Conservation (phyloP, 208 protist species). For the Trypanosoma melophagium region DNA sequence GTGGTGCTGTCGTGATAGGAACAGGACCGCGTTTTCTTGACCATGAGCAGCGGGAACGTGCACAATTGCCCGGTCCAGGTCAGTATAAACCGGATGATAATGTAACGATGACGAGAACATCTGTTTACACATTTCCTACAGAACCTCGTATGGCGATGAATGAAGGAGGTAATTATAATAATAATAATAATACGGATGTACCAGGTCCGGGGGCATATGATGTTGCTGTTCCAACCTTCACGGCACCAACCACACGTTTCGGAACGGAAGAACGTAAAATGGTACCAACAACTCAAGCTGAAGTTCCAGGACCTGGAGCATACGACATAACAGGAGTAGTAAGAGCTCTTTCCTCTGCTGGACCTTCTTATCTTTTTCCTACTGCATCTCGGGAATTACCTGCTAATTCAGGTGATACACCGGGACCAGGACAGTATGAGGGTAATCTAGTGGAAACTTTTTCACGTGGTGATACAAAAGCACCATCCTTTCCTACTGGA, state of each 20-base stretch:
- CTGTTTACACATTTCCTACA: constrained; percentile 41
- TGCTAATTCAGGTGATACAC: constrained; percentile 4
- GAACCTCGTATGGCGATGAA: constrained; percentile 26
- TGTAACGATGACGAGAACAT: constrained; percentile 4
- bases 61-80: constrained; percentile 28
- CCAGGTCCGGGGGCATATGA: constrained; percentile 44
- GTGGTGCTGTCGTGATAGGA: constrained; percentile 24
- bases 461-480: not conserved
- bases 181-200: not conserved
- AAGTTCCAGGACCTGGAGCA: constrained; percentile 32
- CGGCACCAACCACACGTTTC: constrained; percentile 16
- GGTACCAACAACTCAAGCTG: constrained; percentile 8
- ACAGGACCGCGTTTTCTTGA: constrained; percentile 27
- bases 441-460: not conserved
- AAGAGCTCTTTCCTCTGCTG: not conserved
- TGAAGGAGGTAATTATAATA: not conserved
- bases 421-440: constrained; percentile 38
- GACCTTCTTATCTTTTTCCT: constrained; percentile 29
- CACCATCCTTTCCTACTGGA: constrained; percentile 21
- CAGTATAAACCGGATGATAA: constrained; percentile 25
- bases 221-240: constrained; percentile 21
- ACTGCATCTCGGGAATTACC: constrained; percentile 27
- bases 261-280: constrained; percentile 14
- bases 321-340: constrained; percentile 13
- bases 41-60: constrained; percentile 10